Conservation (phyloP, 371 early-diverging fungal genomes). For the Mucor plumbeus region DNA sequence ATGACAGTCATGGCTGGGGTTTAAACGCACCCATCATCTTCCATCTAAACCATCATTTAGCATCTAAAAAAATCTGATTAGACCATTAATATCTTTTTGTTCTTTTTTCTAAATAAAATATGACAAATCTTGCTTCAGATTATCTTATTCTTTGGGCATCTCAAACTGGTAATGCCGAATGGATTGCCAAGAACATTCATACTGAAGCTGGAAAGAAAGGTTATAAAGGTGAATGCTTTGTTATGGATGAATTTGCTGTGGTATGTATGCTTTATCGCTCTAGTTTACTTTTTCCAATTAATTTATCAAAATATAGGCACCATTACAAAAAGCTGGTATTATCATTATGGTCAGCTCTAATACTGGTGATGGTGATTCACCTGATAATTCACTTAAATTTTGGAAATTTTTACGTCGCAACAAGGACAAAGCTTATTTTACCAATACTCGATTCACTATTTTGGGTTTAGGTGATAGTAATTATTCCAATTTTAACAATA, state of each 20-base stretch:
- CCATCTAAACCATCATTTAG: background rate
- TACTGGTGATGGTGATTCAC: conserved; percentile 97
- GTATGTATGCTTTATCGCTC: conserved; percentile 34
- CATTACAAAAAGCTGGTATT: conserved; percentile 55
- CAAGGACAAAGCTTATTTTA: conserved; percentile 60
- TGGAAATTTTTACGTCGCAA: conserved; percentile 79
- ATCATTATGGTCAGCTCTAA: conserved; percentile 86
- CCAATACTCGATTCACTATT: conserved; percentile 52
- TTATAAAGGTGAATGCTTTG: conserved; percentile 63
- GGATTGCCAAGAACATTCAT: conserved; percentile 84
- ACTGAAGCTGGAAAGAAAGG: conserved; percentile 77
- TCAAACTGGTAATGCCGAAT: conserved; percentile 94
- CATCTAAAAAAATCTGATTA: conserved; percentile 5
- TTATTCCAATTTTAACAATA: conserved; percentile 89
- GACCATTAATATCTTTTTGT: background rate
- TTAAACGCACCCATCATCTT: conserved; percentile 6
- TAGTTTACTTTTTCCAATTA: background rate
- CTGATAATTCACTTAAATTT: conserved; percentile 90
- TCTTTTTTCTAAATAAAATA: background rate
- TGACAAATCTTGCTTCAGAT: conserved; percentile 30
- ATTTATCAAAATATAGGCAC: conserved; percentile 26
- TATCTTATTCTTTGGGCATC: conserved; percentile 81
- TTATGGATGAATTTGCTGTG: conserved; percentile 76
- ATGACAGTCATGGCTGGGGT: background rate
- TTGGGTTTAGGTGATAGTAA: conserved; percentile 91